Percentiles rank a stretch among this genome's conserved stretches.
These are phyloP conservation scores for Colletotrichum caudatum DNA, from an alignment of 2,329 filamentous ascomycete species.

Conservation along the genomic window DNA sequence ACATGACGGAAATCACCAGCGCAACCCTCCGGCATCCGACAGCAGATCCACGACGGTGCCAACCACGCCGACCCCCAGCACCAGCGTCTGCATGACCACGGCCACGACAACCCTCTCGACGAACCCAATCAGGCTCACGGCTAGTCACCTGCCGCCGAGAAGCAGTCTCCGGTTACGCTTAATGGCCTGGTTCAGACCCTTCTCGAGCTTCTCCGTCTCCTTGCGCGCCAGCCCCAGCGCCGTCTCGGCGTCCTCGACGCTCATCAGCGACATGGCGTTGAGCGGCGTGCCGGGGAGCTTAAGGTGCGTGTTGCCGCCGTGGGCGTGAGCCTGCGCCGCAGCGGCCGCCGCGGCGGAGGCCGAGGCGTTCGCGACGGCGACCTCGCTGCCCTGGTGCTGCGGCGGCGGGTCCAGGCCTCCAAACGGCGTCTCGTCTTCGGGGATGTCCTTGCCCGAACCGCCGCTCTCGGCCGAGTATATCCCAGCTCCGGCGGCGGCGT, in stretches of 20 bases:
- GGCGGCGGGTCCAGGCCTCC: constrained; percentile 40
- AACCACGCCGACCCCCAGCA: constrained; percentile 41
- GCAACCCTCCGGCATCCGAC: constrained; percentile 3
- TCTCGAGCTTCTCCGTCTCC: constrained; percentile 73
- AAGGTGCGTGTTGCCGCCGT: constrained; percentile 21
- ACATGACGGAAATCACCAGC: neutral
- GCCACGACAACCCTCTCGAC: constrained; percentile 39
- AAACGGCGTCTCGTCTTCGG: constrained; percentile 43
- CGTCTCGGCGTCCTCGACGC: constrained; percentile 72
- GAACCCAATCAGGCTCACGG: constrained; percentile 27
- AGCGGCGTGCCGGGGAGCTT: constrained; percentile 49
- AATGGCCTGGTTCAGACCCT: constrained; percentile 69
- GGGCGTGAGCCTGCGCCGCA: constrained; percentile 26
- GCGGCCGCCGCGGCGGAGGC: constrained; percentile 20
- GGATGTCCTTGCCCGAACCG: constrained; percentile 41
- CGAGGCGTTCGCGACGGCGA: constrained; percentile 17
- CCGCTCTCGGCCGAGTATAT: constrained; percentile 51
- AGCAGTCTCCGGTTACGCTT: constrained; percentile 70
- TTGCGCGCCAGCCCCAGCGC: constrained; percentile 64
- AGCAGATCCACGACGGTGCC: constrained; percentile 41
- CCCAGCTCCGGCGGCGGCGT: constrained; percentile 58
- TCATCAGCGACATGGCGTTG: constrained; percentile 67
- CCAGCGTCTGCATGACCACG: constrained; percentile 41
- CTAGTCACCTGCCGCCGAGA: constrained; percentile 46
- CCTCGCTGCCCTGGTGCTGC: constrained; percentile 27